phyloP scores from a whole-genome alignment of 352 stramenopile genomes.

The Phytopythium boreale region DNA sequence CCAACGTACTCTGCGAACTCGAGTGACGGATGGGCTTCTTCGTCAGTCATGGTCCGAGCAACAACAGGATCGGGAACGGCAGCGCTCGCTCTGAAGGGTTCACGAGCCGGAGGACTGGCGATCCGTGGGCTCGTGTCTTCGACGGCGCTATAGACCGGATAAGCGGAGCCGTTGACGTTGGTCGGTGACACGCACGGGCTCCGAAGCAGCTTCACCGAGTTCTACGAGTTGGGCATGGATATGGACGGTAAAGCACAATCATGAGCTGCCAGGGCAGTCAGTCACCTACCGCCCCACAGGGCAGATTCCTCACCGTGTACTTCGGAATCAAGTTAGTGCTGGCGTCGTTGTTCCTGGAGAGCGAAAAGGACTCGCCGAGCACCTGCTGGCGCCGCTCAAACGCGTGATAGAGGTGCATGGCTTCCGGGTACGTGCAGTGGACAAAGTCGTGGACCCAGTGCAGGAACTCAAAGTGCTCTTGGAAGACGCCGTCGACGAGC shows the following conservation, averaged over 20 bases:
- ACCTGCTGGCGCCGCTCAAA: slow-evolving; percentile 55
- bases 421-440: slow-evolving; percentile 64
- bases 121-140: neutral
- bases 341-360: slow-evolving; percentile 21
- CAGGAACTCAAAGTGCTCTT: slow-evolving; percentile 82
- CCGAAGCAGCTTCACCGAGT: slow-evolving; percentile 26
- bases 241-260: neutral
- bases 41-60: neutral
- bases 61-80: neutral
- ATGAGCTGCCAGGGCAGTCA: slow-evolving; percentile 4
- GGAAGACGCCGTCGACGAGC: slow-evolving; percentile 64
- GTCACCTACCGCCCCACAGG: slow-evolving; percentile 1
- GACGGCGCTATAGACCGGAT: too few relatives aligned
- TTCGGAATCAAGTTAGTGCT: slow-evolving; percentile 69
- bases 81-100: neutral
- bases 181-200: neutral
- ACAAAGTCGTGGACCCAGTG: slow-evolving; percentile 82
- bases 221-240: slow-evolving; percentile 9
- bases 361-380: slow-evolving; percentile 25
- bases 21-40: slow-evolving; percentile 13
- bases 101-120: neutral
- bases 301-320: slow-evolving; percentile 33
- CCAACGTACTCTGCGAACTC: slow-evolving; percentile 26
- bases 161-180: slow-evolving; percentile 2
- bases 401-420: slow-evolving; percentile 46